phyloP scores from a whole-genome alignment of 176 grass and related monocot species.

The Eleusine coracana region DNA sequence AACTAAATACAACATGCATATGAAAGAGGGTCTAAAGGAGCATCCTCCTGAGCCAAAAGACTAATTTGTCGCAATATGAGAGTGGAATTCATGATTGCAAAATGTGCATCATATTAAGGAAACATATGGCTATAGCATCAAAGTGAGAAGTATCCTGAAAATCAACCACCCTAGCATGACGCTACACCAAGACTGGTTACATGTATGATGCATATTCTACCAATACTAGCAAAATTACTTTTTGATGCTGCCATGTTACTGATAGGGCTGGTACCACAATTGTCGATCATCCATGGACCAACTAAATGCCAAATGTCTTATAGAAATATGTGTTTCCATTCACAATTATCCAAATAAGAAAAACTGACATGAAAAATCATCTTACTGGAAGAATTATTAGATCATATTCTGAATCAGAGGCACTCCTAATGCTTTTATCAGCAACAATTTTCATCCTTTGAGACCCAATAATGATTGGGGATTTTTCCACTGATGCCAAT shows the following conservation, averaged over 20 bases:
- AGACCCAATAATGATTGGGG: constrained; percentile 58
- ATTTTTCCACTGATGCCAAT: constrained; percentile 83
- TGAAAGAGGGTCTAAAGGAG: not conserved
- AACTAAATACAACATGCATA: not conserved
- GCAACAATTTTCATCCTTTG: constrained; percentile 74
- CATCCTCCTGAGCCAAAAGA: not conserved
- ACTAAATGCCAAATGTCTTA: constrained; percentile 30
- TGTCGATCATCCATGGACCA: not conserved
- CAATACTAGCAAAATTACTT: not conserved
- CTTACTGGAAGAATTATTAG: constrained; percentile 92
- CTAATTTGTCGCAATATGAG: not conserved
- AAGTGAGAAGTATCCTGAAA: not conserved
- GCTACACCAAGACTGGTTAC: not conserved
- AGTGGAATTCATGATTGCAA: constrained; percentile 29
- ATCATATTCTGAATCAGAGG: constrained; percentile 77
- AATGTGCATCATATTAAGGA: not conserved
- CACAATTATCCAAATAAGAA: constrained; percentile 28
- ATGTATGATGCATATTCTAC: not conserved
- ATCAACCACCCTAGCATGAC: not conserved
- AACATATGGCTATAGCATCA: not conserved
- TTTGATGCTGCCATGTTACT: not conserved
- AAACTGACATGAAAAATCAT: constrained; percentile 33
- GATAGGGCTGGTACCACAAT: not conserved
- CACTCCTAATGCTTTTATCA: constrained; percentile 70
- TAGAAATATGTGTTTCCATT: constrained; percentile 6